These are phyloP conservation scores for Avicennia marina DNA, from an alignment of 257 asterid species.

Conservation along the genomic window DNA sequence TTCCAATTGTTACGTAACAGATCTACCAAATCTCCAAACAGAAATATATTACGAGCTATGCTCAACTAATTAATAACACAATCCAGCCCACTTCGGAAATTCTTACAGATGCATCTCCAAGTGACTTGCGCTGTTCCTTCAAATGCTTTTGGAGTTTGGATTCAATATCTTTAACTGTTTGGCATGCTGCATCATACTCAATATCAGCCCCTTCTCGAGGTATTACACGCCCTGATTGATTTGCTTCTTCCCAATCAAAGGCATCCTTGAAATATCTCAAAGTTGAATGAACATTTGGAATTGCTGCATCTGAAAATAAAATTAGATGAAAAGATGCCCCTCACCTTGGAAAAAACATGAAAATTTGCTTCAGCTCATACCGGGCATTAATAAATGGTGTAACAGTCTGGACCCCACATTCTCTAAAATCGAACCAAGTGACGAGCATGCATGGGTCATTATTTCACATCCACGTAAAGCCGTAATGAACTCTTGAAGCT, in stretches of 20 bases:
- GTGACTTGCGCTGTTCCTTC: constrained; percentile 70
- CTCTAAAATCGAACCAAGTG: constrained; percentile 51
- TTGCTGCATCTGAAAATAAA: constrained; percentile 51
- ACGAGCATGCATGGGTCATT: constrained; percentile 67
- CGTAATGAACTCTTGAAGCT: constrained; percentile 86
- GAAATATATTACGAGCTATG: constrained; percentile 11
- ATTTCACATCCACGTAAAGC: constrained; percentile 85
- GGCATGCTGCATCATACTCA: constrained; percentile 87
- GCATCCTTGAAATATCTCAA: constrained; percentile 79
- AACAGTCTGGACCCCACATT: constrained; percentile 59
- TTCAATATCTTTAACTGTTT: constrained; percentile 57
- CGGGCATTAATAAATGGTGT: constrained; percentile 62
- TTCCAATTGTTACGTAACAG: constrained; percentile 75
- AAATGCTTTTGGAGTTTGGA: constrained; percentile 61
- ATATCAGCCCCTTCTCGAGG: constrained; percentile 90
- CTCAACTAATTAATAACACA: not conserved
- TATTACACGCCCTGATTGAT: constrained; percentile 80
- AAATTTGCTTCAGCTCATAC: constrained; percentile 33
- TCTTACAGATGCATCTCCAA: constrained; percentile 86
- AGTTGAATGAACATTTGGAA: constrained; percentile 56
- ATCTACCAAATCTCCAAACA: constrained; percentile 40
- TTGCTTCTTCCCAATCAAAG: constrained; percentile 96
- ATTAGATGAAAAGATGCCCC: constrained; percentile 26
- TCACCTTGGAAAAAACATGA: constrained; percentile 14
- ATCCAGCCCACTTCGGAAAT: constrained; percentile 12